phyloP scores from a whole-genome alignment of 2,329 filamentous ascomycete genomes.

The Periconia digitata region DNA sequence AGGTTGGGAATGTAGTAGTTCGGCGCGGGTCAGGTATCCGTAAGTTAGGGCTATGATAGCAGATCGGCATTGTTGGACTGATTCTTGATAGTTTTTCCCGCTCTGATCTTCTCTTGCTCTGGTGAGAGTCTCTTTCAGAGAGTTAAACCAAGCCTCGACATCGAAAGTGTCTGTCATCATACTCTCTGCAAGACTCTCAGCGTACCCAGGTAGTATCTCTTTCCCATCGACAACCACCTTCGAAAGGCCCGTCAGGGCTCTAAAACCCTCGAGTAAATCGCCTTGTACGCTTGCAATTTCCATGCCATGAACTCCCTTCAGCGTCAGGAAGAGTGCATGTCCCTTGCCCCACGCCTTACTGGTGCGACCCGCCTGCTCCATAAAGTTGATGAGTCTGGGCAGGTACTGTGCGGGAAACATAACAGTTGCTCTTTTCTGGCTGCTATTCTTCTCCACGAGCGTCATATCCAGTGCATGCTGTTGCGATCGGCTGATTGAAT shows the following conservation, averaged over 20 bases:
- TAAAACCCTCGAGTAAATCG: constrained; percentile 35
- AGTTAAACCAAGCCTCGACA: constrained; percentile 19
- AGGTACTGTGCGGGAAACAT: constrained; percentile 41
- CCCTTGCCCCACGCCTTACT: constrained; percentile 22
- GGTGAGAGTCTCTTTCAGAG: constrained; percentile 20
- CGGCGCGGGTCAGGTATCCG: constrained; percentile 33
- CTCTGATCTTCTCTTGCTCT: constrained; percentile 20
- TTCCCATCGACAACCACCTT: constrained; percentile 17
- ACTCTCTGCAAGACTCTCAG: constrained; percentile 19
- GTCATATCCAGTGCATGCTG: constrained; percentile 31
- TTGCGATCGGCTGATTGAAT: constrained; percentile 10
- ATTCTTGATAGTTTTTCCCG: constrained; percentile 15
- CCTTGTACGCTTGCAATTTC: constrained; percentile 29
- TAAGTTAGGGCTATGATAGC: constrained; percentile 35
- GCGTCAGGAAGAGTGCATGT: constrained; percentile 23
- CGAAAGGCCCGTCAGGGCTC: constrained; percentile 26
- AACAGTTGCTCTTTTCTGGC: constrained; percentile 25
- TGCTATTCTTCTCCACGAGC: constrained; percentile 31
- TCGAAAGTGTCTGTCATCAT: constrained; percentile 20
- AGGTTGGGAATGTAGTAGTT: constrained; percentile 24
- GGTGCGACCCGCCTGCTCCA: constrained; percentile 26
- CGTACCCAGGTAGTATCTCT: constrained; percentile 28
- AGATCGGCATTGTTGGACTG: constrained; percentile 25
- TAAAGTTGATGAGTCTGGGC: constrained; percentile 37
- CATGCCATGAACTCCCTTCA: constrained; percentile 28